Conservation (phyloP, 192 early-diverging fungal genomes). For the Pilaira anomala region DNA sequence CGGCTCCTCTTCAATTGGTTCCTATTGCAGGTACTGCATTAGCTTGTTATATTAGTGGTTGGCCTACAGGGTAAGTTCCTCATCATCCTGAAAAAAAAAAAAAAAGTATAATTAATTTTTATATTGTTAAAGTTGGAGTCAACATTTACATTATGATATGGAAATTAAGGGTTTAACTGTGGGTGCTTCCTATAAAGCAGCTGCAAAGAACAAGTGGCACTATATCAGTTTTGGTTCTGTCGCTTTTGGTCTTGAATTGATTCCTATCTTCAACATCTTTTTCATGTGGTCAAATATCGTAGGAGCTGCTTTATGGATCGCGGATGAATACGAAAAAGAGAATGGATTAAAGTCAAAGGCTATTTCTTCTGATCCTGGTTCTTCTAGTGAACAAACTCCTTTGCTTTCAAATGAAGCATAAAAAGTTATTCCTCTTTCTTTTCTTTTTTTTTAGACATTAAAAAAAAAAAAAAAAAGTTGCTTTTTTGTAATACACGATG, state of each 20-base stretch:
- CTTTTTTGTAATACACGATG: too few species aligned
- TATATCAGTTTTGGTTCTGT: conserved; percentile 41
- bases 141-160: conserved; percentile 45
- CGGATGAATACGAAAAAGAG: conserved; percentile 49
- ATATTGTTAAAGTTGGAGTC: conserved; percentile 48
- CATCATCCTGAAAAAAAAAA: too few species aligned
- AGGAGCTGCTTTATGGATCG: conserved; percentile 61
- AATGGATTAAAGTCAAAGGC: background rate
- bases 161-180: conserved; percentile 43
- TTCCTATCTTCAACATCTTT: conserved; percentile 56
- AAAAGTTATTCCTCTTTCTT: too few species aligned
- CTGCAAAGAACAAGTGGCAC: conserved; percentile 32
- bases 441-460: too few species aligned
- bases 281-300: conserved; percentile 71
- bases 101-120: background rate
- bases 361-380: background rate
- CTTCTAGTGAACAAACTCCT: background rate
- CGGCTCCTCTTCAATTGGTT: conserved; percentile 53
- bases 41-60: conserved; percentile 46
- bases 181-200: conserved; percentile 31
- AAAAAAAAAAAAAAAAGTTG: too few species aligned
- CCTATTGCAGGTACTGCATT: conserved; percentile 55
- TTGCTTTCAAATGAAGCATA: too few species aligned
- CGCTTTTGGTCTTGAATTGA: conserved; percentile 56
- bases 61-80: conserved; percentile 35